Percentiles rank a stretch among this genome's conserved stretches.
These are phyloP conservation scores for Talaromyces sp. DNA, from an alignment of 2,329 filamentous ascomycete genomes.

Conservation along the genomic window DNA sequence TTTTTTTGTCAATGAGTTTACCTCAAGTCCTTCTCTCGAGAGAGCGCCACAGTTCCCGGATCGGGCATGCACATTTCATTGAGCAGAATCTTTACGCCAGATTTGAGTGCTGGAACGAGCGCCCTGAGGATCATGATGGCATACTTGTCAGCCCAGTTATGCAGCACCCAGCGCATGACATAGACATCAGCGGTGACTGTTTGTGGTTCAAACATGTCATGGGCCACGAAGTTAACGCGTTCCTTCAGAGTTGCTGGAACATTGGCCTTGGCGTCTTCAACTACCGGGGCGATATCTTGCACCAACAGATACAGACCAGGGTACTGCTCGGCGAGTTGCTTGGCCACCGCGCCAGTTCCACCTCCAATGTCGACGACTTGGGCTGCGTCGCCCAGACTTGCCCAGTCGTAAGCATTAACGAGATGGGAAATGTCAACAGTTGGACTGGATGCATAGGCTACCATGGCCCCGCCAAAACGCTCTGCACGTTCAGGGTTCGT, in stretches of 20 bases:
- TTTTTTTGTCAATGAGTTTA: neutral
- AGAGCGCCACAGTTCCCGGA: neutral
- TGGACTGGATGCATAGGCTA: neutral
- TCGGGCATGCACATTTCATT: slow-evolving; percentile 16
- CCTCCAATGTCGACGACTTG: slow-evolving; percentile 37
- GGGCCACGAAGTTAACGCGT: slow-evolving; percentile 16
- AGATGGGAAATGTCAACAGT: neutral
- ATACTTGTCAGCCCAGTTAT: slow-evolving; percentile 20
- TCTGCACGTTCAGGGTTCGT: neutral
- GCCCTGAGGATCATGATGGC: slow-evolving; percentile 15
- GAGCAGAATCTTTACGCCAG: slow-evolving; percentile 15
- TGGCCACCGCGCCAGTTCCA: slow-evolving; percentile 51
- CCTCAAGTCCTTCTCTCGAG: neutral
- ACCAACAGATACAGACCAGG: slow-evolving; percentile 50
- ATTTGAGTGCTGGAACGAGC: slow-evolving; percentile 15
- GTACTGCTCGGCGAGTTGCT: slow-evolving; percentile 49
- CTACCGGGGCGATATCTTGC: slow-evolving; percentile 40
- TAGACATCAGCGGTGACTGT: slow-evolving; percentile 18
- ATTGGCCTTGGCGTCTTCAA: slow-evolving; percentile 12
- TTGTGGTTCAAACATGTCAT: slow-evolving; percentile 19
- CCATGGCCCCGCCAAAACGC: neutral
- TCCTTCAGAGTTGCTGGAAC: slow-evolving; percentile 1
- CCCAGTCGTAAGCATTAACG: neutral
- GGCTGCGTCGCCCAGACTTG: neutral
- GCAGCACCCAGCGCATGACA: slow-evolving; percentile 18